phyloP scores from a whole-genome alignment of 768 basidiomycete species.

The Termitomyces bulborhizus region DNA sequence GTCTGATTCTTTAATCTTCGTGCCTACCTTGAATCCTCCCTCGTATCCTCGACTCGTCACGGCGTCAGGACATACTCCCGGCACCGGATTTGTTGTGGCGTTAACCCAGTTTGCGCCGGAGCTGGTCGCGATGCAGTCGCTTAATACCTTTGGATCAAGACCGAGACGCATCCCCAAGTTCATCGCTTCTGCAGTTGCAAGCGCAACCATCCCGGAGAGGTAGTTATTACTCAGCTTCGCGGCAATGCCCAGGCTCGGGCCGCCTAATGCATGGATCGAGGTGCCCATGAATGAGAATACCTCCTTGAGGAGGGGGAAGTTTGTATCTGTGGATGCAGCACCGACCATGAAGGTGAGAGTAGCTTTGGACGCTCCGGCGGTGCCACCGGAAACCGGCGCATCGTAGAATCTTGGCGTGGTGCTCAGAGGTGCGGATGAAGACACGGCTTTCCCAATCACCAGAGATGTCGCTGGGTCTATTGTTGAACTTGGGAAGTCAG shows the following conservation, averaged over 20 bases:
- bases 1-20: background rate
- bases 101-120: constrained; percentile 37
- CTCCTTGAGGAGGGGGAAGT: constrained; percentile 25
- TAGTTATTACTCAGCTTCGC: constrained; percentile 42
- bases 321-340: constrained; percentile 22
- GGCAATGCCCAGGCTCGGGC: constrained; percentile 32
- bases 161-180: constrained; percentile 39
- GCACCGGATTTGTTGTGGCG: constrained; percentile 35
- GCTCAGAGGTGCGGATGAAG: constrained; percentile 11
- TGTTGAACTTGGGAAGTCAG: constrained; percentile 27
- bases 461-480: constrained; percentile 33
- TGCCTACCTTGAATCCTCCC: constrained; percentile 35
- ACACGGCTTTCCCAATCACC: constrained; percentile 24
- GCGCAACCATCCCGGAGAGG: constrained; percentile 33
- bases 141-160: constrained; percentile 31
- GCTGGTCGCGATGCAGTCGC: constrained; percentile 31
- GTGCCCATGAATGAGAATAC: constrained; percentile 31
- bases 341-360: constrained; percentile 37
- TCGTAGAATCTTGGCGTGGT: constrained; percentile 26
- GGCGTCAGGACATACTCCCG: constrained; percentile 36
- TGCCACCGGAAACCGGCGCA: constrained; percentile 38
- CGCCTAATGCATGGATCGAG: constrained; percentile 31
- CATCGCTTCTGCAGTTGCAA: constrained; percentile 39
- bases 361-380: constrained; percentile 30
- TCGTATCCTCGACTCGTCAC: constrained; percentile 36